Percentiles rank a stretch among this genome's conserved stretches.
phyloP scores from a whole-genome alignment of 2,329 filamentous ascomycete genomes.

The Clonostachys rhizophaga region DNA sequence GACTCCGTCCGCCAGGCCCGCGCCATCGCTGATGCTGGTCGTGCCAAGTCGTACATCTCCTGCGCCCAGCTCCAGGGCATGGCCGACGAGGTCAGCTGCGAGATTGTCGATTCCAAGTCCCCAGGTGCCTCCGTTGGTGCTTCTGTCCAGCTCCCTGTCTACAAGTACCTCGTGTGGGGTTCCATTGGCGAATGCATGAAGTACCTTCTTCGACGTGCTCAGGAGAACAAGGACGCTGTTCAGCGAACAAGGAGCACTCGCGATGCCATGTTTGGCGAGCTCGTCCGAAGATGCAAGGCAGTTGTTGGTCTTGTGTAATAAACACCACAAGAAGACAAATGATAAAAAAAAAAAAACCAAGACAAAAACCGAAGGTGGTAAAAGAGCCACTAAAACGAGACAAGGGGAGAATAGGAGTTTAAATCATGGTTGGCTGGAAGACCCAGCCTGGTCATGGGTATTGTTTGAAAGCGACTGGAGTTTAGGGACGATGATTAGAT shows the following conservation, averaged over 20 bases:
- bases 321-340: not conserved
- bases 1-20: slow-evolving; percentile 60
- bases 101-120: slow-evolving; percentile 34
- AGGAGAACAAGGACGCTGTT: slow-evolving; percentile 72
- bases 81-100: slow-evolving; percentile 86
- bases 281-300: slow-evolving; percentile 48
- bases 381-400: no score
- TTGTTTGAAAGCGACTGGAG: no score
- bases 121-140: not conserved
- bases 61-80: slow-evolving; percentile 83
- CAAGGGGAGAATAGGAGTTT: no score
- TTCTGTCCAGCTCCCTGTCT: slow-evolving; percentile 47
- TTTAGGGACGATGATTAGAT: no score
- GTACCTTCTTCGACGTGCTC: slow-evolving; percentile 58
- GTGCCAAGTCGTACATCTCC: slow-evolving; percentile 29
- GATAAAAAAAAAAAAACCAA: not conserved
- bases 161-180: slow-evolving; percentile 69
- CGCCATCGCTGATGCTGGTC: slow-evolving; percentile 39
- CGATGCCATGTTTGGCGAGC: slow-evolving; percentile 58
- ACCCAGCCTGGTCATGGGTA: no score
- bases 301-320: slow-evolving; percentile 24
- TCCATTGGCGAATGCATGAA: slow-evolving; percentile 79
- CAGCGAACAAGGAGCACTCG: slow-evolving; percentile 56
- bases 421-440: no score
- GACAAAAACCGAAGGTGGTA: no score